Base-by-base conservation (phyloP, 805 yeast species). In the Debaryomyces prosopidis region DNA sequence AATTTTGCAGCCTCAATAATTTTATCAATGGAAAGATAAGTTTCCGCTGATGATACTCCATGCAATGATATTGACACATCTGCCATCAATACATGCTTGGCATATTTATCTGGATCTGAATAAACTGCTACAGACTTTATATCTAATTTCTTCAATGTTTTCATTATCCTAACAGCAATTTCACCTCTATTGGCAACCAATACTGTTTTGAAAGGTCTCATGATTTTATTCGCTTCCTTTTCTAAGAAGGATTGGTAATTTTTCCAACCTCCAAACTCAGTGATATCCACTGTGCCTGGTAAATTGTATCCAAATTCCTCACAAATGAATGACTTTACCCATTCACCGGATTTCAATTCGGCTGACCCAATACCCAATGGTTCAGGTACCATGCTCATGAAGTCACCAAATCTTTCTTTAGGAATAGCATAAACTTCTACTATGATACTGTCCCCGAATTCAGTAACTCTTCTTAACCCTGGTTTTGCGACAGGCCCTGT, bases 131-230 rank as follows among this genome's bases (percentile, higher is more conserved):
- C 85, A 1, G 97, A 73, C 52, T 75, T 78, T 56, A 94, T 88
- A 3, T 82, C 82, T 52, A 94, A 64, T 64, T 85, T 85, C 66
- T 87, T 88, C 61, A 92, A 74, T 15, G 99, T 91, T 62, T 80
- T 85, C 60, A 92, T 89, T 55, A 94, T 89, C 59, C 99, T 77
- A 26, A 91, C 97, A 2, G 99, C 97, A 58, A 92, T 92, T 69
- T 92, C 99, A 64, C 98, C 98, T 70, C 99, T 81, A 73, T 92
- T 92, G 34, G 98, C 98, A 44, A 92, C 94, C 45, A 92, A 76
- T n/a, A 92, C 96, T 9, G 85, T 79, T 16, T 82, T 75, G 68
- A 90, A 89, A 1, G 95, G 94, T 57, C 79, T 81, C 45, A 58
- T 59, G 36, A 39, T 49, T 49, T 51, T 52, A 14, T 54, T 48